These are phyloP conservation scores for Beauveria sp. DNA, from an alignment of 2,329 filamentous ascomycete species.

Conservation along the genomic window DNA sequence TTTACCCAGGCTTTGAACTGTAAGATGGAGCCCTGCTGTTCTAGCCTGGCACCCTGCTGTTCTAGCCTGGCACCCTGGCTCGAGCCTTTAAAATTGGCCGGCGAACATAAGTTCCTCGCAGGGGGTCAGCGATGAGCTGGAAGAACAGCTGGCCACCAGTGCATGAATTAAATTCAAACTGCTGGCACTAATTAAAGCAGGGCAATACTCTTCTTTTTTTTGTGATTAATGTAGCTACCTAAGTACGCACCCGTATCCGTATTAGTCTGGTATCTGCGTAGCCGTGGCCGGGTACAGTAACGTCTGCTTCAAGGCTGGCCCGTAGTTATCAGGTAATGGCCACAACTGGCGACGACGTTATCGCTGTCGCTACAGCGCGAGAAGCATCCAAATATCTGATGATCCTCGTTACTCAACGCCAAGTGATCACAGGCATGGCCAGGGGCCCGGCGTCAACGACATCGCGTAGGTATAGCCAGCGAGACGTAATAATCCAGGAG, in stretches of 20 bases:
- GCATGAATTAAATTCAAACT: background rate
- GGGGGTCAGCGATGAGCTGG: background rate
- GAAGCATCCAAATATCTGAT: too few species aligned
- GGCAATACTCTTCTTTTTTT: too few species aligned
- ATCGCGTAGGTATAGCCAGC: background rate
- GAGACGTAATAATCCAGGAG: background rate
- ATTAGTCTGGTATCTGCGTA: too few species aligned
- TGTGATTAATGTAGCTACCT: too few species aligned
- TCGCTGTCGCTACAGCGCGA: background rate
- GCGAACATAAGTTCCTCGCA: slow-evolving; percentile 3
- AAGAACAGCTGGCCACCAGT: background rate
- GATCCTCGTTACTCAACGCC: too few species aligned
- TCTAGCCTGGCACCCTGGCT: too few species aligned
- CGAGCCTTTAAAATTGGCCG: background rate
- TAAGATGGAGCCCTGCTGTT: background rate
- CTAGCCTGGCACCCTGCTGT: background rate
- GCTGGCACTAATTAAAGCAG: too few species aligned
- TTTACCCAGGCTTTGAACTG: background rate
- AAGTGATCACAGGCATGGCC: too few species aligned
- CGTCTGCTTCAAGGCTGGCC: background rate
- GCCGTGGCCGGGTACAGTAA: too few species aligned
- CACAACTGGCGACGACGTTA: background rate
- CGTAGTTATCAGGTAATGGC: background rate
- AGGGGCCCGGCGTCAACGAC: too few species aligned
- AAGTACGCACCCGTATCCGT: too few species aligned